Base-by-base conservation (phyloP, 2,329 filamentous ascomycete genomes). In the Alternaria sp. region DNA sequence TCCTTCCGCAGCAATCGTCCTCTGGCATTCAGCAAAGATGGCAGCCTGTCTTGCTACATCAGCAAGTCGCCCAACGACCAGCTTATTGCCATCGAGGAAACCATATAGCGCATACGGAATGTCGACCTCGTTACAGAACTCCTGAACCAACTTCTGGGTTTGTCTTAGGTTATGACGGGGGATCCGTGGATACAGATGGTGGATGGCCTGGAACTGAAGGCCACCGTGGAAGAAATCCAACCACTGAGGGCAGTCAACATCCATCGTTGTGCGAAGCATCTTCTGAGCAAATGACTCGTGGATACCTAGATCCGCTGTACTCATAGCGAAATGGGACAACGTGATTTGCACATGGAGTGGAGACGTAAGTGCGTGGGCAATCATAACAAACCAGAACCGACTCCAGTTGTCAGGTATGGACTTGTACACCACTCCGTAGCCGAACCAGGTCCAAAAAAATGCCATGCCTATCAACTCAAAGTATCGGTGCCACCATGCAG, bases 321-420 rank as follows among this genome's bases (percentile, higher is more conserved):
- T 87, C 89, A 91, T 92, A 61, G 87, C 89, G 82, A 89, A 91
- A 78, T 92, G 89, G 1, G 86, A 89, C 8, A 91, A 84, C 0
- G 89, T 91, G 74, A 92, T 91, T 68, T 91, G 89, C 2, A 91
- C 83, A 72, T 92, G 89, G 22, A 91, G 82, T 0, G 88, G 88
- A 82, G 89, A 87, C 30, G 88, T 89, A 71, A 89, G 77, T 48
- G 88, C 83, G 75, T 91, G 89, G 28, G 85, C 87, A 54, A 91
- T 80, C 41, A 91, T 77, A 2, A 91, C 83, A 66, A 89, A 92
- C 51, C 79, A 74, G 59, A 91, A 80, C 24, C 88, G 87, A 22
- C 81, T 81, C 59, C 81, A 81, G 80, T 82, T 86, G 52, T 81
- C 85, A 2, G 88, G 88, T 42, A 92, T 83, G 4, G 81, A 79